Evolutionary conservation across 2,329 filamentous ascomycete genomes (phyloP).

Genomic region (Aspergillus brasiliensis): DNA sequence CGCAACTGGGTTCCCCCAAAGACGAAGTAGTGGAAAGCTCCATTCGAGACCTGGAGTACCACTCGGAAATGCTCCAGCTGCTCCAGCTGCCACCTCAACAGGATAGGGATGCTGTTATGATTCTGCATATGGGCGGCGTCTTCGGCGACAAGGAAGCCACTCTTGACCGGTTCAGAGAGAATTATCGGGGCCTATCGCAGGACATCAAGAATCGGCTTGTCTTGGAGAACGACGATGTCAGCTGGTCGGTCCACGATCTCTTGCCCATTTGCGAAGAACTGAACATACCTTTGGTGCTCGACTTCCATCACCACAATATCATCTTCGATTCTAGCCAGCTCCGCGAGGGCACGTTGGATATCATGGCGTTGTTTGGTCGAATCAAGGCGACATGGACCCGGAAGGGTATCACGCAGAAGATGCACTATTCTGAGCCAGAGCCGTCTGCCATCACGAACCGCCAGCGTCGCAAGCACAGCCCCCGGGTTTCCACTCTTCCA

Average conservation of each 20-base stretch:
- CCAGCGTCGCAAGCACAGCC: slow-evolving; percentile 81
- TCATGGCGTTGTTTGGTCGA: slow-evolving; percentile 71
- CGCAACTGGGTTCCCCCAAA: slow-evolving; percentile 83
- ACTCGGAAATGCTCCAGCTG: slow-evolving; percentile 79
- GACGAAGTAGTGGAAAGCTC: slow-evolving; percentile 74
- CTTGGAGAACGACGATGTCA: slow-evolving; percentile 91
- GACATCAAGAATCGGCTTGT: slow-evolving; percentile 79
- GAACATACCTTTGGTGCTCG: slow-evolving; percentile 89
- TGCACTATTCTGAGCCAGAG: slow-evolving; percentile 90
- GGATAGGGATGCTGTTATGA: slow-evolving; percentile 87
- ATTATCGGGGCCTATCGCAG: slow-evolving; percentile 68
- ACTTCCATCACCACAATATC: slow-evolving; percentile 96
- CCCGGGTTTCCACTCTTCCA: slow-evolving; percentile 76
- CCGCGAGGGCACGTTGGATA: slow-evolving; percentile 82
- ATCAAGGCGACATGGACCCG: slow-evolving; percentile 82
- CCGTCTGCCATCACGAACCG: slow-evolving; percentile 74
- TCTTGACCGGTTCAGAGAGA: slow-evolving; percentile 73
- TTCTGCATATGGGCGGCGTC: slow-evolving; percentile 87
- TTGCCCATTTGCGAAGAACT: slow-evolving; percentile 88
- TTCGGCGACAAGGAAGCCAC: slow-evolving; percentile 86
- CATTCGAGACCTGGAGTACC: slow-evolving; percentile 81
- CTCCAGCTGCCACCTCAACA: slow-evolving; percentile 75
- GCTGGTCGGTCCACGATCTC: slow-evolving; percentile 89
- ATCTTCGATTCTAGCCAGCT: slow-evolving; percentile 73
- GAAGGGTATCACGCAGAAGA: slow-evolving; percentile 88